Percentiles rank a stretch among this genome's conserved stretches.
These are phyloP conservation scores for Pleurotus tuber-regium DNA, from an alignment of 768 basidiomycete species.

Conservation along the genomic window DNA sequence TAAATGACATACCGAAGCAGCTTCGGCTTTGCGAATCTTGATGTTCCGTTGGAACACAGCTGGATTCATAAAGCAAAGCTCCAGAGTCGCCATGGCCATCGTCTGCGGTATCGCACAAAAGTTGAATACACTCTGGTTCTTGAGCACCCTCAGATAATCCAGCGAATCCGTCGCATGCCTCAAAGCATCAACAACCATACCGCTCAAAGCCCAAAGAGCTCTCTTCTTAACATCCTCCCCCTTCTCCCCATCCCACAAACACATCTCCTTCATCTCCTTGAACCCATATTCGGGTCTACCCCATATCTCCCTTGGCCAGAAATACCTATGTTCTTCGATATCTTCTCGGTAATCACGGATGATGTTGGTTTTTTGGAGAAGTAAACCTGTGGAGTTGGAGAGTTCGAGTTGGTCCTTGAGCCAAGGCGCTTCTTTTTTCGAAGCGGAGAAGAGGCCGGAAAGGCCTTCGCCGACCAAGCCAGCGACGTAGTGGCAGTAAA, in stretches of 20 bases:
- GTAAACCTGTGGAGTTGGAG: constrained; percentile 90
- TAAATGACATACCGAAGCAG: constrained; percentile 61
- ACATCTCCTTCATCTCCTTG: constrained; percentile 67
- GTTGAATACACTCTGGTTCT: constrained; percentile 91
- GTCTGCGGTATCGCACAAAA: constrained; percentile 93
- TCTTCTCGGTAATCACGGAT: constrained; percentile 95
- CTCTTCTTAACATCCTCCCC: constrained; percentile 43
- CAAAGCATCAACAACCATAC: constrained; percentile 87
- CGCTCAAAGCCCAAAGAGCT: constrained; percentile 80
- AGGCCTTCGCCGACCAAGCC: constrained; percentile 97
- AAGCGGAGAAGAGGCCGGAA: constrained; percentile 83
- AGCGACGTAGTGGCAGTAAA: constrained; percentile 98
- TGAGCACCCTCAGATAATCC: constrained; percentile 85
- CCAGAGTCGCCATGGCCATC: constrained; percentile 95
- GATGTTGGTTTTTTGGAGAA: constrained; percentile 98
- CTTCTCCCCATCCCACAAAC: constrained; percentile 34
- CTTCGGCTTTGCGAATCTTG: constrained; percentile 93
- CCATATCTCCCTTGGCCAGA: constrained; percentile 98
- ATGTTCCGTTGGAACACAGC: constrained; percentile 83
- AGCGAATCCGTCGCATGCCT: constrained; percentile 81
- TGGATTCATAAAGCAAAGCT: constrained; percentile 91
- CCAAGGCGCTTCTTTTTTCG: constrained; percentile 75
- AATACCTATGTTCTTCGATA: constrained; percentile 75
- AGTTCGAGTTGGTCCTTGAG: constrained; percentile 81
- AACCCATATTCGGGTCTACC: constrained; percentile 62